Conservation (phyloP, 192 early-diverging fungal genomes). For the Coemansia sp. region DNA sequence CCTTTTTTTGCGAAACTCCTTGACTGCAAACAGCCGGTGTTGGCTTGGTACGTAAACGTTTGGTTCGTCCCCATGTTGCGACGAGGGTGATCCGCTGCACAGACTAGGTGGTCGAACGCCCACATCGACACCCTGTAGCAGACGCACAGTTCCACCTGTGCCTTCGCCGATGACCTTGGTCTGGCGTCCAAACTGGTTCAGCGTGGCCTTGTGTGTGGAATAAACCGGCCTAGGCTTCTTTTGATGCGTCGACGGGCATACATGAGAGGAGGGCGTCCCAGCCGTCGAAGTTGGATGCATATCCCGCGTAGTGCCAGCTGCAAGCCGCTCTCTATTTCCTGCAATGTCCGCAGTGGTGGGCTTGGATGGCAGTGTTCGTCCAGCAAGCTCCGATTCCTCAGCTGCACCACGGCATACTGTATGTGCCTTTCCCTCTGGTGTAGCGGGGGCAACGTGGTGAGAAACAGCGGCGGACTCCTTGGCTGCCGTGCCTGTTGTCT, state of each 20-base stretch:
- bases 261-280: neutral
- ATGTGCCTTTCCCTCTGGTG: too few species aligned
- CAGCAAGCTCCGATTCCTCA: slow-evolving; percentile 26
- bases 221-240: slow-evolving; percentile 46
- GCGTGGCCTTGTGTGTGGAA: slow-evolving; percentile 49
- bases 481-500: slow-evolving; percentile 19
- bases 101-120: slow-evolving; percentile 39
- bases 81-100: slow-evolving; percentile 50
- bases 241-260: slow-evolving; percentile 5
- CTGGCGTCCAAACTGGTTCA: slow-evolving; percentile 62
- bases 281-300: slow-evolving; percentile 13
- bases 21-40: slow-evolving; percentile 70
- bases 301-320: slow-evolving; percentile 37
- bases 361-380: slow-evolving; percentile 21
- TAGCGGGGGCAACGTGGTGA: neutral
- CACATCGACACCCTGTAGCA: slow-evolving; percentile 57
- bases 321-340: slow-evolving; percentile 27
- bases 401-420: neutral
- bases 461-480: neutral
- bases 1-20: slow-evolving; percentile 74
- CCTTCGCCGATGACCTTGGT: slow-evolving; percentile 67
- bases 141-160: slow-evolving; percentile 70
- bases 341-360: slow-evolving; percentile 28
- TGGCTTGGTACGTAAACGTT: slow-evolving; percentile 51
- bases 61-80: slow-evolving; percentile 36